A percentile compares a stretch with the other conserved stretches of the same genome.
These are phyloP conservation scores for Solanum verrucosum DNA, from an alignment of 257 asterid species.

Conservation along the genomic window DNA sequence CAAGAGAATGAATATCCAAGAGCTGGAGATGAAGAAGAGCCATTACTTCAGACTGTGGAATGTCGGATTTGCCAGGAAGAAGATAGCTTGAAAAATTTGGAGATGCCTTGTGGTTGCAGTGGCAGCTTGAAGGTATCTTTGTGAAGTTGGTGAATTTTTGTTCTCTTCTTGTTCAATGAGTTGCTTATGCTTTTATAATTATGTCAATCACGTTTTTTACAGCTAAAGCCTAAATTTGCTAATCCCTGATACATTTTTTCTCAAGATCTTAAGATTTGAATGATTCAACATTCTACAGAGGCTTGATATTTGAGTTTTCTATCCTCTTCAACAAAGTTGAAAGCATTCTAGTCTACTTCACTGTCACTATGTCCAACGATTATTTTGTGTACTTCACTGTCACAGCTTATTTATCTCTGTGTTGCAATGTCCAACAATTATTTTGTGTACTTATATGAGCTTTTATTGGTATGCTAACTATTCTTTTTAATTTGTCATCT, in stretches of 20 bases:
- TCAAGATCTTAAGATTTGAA: background rate
- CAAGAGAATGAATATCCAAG: slow-evolving; percentile 6
- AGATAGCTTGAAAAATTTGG: slow-evolving; percentile 27
- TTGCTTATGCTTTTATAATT: background rate
- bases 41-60: slow-evolving; percentile 28
- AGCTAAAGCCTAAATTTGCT: background rate
- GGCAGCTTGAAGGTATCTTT: slow-evolving; percentile 41
- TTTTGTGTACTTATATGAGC: background rate
- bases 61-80: slow-evolving; percentile 55
- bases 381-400: background rate
- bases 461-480: background rate
- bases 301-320: background rate
- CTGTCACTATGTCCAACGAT: background rate
- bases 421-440: background rate
- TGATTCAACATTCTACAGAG: background rate
- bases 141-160: background rate
- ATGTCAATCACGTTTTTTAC: background rate
- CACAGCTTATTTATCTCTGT: background rate
- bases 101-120: slow-evolving; percentile 36
- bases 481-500: background rate
- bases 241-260: background rate
- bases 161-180: background rate
- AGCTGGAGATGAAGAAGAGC: slow-evolving; percentile 24
- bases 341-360: background rate
- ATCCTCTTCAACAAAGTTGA: background rate